Evolutionary conservation across 1,284 basidiomycete genomes (phyloP), one percentile per base, ranked within the genome.

Genomic region (Anthracocystis panici-leucophaei): DNA sequence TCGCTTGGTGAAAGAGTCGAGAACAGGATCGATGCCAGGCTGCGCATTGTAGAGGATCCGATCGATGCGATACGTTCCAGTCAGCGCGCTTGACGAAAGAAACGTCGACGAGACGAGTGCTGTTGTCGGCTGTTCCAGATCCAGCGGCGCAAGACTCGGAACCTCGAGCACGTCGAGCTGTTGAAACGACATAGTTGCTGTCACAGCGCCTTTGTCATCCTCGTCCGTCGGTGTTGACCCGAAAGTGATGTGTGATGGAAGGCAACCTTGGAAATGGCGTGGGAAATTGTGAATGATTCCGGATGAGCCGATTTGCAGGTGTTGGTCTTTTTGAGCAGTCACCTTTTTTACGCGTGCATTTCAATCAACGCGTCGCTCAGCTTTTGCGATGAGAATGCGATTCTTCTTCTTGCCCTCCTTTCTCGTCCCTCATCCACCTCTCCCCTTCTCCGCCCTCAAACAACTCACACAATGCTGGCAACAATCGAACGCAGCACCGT

Each of bases 361-460:
- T 50, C 49, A 64, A 46, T 69, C 58, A 57, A 71, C 68, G 68
- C 68, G 68, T 71, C 68, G 54, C 33, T 51, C 51, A 55, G 29
- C 50, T 5, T 44, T 18, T 8, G n/a, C 25, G 16, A 5, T 20
- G 25, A 41, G 25, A 35, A 41, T 55, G 25, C 40, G 31, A 18
- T 48, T 25, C 44, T 49, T 56, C 57, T 56, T 40, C 49, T 31
- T 46, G 14, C 18, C 5, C 25, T 18, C 20, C 48, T 33, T 42
- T 16, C 20, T 45, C 38, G 1, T 40, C 40, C 10, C 4, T 45
- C 42, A 3, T 29, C 42, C 45, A 31, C 35, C 18, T 56, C 53
- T 52, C 38, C 42, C 42, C 46, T 45, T 33, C 14, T 16, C 38
- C 38, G 1, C 31, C 40, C 16, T 1, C 45, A 25, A 8, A 23